Evolutionary conservation across 306 rosid genomes (phyloP).

Genomic region (Acacia confusa): DNA sequence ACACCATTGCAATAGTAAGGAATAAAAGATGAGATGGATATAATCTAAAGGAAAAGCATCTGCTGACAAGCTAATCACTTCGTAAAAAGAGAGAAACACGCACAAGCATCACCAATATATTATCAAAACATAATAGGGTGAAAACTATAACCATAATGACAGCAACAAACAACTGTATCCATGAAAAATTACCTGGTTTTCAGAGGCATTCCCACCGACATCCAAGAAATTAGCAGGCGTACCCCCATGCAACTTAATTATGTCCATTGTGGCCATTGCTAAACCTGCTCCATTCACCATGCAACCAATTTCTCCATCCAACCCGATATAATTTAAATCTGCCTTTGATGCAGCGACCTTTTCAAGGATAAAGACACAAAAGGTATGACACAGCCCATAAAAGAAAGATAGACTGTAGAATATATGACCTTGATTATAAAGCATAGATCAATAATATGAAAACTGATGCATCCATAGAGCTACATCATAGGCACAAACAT

Average conservation of each 20-base stretch:
- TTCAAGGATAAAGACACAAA: slow-evolving; percentile 32
- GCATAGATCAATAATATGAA: slow-evolving; percentile 13
- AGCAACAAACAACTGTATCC: background rate
- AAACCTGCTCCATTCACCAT: slow-evolving; percentile 99
- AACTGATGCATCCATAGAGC: slow-evolving; percentile 11
- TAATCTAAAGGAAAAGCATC: slow-evolving; percentile 6
- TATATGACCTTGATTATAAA: slow-evolving; percentile 5
- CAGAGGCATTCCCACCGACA: slow-evolving; percentile 98
- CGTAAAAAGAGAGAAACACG: background rate
- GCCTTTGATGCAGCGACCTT: slow-evolving; percentile 97
- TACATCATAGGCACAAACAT: slow-evolving; percentile 18
- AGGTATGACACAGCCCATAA: background rate
- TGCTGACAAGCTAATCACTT: background rate
- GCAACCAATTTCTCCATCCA: slow-evolving; percentile 99
- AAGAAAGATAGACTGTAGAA: slow-evolving; percentile 12
- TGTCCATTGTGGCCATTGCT: slow-evolving; percentile 99
- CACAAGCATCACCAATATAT: background rate
- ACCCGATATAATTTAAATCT: slow-evolving; percentile 91
- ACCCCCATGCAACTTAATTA: slow-evolving; percentile 93
- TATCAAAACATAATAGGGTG: slow-evolving; percentile 7
- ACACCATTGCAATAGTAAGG: slow-evolving; percentile 25
- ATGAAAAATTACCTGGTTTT: slow-evolving; percentile 74
- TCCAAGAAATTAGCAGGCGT: slow-evolving; percentile 99
- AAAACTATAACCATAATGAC: slow-evolving; percentile 16
- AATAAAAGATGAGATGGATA: slow-evolving; percentile 12